Conservation (phyloP, 148 eudicot genomes). For the Nyssa sinensis region DNA sequence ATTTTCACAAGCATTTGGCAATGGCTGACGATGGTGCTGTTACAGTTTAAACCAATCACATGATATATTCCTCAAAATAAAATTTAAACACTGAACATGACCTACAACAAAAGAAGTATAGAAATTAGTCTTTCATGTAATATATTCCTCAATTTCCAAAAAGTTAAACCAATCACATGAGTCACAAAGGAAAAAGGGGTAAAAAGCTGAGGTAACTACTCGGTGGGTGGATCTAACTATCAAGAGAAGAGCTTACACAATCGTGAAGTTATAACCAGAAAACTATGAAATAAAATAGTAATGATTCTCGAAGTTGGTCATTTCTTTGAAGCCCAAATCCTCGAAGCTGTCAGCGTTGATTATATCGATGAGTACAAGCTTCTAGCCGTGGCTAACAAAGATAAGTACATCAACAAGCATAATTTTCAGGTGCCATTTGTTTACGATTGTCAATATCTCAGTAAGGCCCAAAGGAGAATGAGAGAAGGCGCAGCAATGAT, state of each 20-base stretch:
- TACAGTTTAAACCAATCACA: too few relatives aligned
- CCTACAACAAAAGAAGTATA: conserved; percentile 58
- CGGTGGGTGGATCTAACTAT: conserved; percentile 34
- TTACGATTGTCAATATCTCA: conserved; percentile 52
- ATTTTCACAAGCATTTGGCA: conserved; percentile 37
- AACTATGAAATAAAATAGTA: too few relatives aligned
- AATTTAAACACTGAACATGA: too few relatives aligned
- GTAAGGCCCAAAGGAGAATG: conserved; percentile 57
- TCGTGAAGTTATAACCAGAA: too few relatives aligned
- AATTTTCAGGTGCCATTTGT: conserved; percentile 57
- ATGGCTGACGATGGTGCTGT: conserved; percentile 64
- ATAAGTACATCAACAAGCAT: conserved; percentile 60
- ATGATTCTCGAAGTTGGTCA: conserved; percentile 58
- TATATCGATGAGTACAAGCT: conserved; percentile 62
- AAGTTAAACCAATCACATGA: too few relatives aligned
- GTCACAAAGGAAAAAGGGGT: too few relatives aligned
- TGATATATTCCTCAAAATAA: too few relatives aligned
- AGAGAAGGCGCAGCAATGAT: conserved; percentile 76
- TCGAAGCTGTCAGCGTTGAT: conserved; percentile 54
- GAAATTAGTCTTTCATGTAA: too few relatives aligned
- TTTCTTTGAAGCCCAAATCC: conserved; percentile 66
- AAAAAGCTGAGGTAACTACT: too few relatives aligned
- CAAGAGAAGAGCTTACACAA: too few relatives aligned
- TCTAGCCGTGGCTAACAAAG: conserved; percentile 44
- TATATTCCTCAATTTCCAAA: too few relatives aligned